These are phyloP conservation scores for Diaporthe sp. DNA, from an alignment of 2,329 filamentous ascomycete species.

Conservation along the genomic window DNA sequence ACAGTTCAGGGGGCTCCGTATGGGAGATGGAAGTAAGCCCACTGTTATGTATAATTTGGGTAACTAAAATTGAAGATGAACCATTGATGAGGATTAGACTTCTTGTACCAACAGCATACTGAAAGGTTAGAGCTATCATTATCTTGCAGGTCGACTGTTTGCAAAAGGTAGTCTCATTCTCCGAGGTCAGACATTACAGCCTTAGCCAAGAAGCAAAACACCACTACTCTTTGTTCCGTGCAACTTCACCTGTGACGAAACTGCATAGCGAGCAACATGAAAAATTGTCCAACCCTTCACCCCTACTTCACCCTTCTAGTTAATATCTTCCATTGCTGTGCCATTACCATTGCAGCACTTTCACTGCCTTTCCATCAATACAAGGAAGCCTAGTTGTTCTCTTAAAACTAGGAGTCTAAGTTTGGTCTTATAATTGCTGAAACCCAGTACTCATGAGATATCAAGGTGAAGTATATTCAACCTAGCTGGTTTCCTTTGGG, in stretches of 20 bases:
- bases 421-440: too few relatives aligned
- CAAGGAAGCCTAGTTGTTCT: neutral
- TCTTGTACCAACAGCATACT: neutral
- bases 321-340: too few relatives aligned
- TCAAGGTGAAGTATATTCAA: neutral
- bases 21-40: neutral
- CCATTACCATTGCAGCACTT: neutral
- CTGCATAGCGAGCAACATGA: too few relatives aligned
- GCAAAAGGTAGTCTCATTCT: neutral
- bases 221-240: neutral
- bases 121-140: neutral
- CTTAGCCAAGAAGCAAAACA: neutral
- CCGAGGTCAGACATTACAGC: neutral
- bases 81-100: neutral
- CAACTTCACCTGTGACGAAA: neutral
- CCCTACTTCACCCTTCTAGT: neutral
- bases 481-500: neutral
- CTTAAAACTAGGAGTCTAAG: too few relatives aligned
- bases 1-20: neutral
- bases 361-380: neutral
- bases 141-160: neutral
- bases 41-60: neutral
- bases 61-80: neutral
- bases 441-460: neutral
- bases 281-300: too few relatives aligned